Evolutionary conservation across 2,329 filamentous ascomycete species (phyloP), one percentile per base, ranked within the genome.

Genomic region (Diplodia scrobiculata): DNA sequence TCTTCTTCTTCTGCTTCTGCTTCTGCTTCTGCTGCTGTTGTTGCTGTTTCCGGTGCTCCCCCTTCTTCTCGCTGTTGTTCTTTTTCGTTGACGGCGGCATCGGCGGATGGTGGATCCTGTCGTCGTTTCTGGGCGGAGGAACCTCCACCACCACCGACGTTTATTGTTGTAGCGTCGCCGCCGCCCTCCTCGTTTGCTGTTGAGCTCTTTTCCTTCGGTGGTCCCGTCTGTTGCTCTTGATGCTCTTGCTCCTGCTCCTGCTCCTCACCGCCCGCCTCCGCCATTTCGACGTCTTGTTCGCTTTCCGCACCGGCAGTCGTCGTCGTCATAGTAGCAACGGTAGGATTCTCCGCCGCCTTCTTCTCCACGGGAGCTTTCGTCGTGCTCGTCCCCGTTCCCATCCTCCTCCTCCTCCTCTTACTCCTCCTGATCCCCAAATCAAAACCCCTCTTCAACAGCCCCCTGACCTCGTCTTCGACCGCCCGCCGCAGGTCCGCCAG

Each of bases 371-470:
- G 17, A 3, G 6, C 17, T 13, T n/a, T 45, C n/a, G 7, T 45
- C 9, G 17, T 45, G 21, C 21, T 25, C 21, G 21, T 25, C 21
- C 21, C 21, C 21, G 25, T 25, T 25, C 25, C 29, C 29, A 32
- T 32, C 29, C 5, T 32, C 29, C 29, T 1, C 29, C 5, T 32
- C 5, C 29, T 2, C 29, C 29, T 32, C 29, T 6, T 32, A 6
- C 11, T n/a, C 17, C n/a, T 47, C 51, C 52, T 47, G 2, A 54
- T 36, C 3, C 63, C 58, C 29, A 62, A 11, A 29, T 62, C 58
- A 29, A 62, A 32, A 2, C 62, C 51, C 13, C 62, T 53, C 19
- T 62, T 62, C 45, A 62, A 27, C n/a, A 55, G 25, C 5, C 52
- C 63, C 14, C 29, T 48, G 1, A 64, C 32, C 32, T 64, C 53